These are phyloP conservation scores for Plectosphaerella cucumerina DNA, from an alignment of 2,329 filamentous ascomycete species.

Conservation along the genomic window DNA sequence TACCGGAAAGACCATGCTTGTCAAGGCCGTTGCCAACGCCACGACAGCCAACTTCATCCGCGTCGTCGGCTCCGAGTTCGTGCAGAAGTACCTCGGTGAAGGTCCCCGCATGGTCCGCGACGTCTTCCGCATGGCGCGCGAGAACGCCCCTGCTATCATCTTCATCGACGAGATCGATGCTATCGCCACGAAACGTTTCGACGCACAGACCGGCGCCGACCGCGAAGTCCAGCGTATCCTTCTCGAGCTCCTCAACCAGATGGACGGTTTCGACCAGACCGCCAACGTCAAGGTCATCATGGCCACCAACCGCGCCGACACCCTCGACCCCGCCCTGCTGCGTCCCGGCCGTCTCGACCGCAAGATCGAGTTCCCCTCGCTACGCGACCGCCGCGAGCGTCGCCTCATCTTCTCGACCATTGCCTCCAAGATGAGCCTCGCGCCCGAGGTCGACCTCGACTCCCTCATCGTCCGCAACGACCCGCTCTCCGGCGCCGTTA, in stretches of 20 bases:
- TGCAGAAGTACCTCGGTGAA: slow-evolving; percentile 90
- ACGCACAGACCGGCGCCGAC: slow-evolving; percentile 96
- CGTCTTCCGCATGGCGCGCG: slow-evolving; percentile 97
- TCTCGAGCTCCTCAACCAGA: slow-evolving; percentile 95
- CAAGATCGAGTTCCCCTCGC: slow-evolving; percentile 98
- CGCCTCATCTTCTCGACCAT: slow-evolving; percentile 98
- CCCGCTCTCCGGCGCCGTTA: slow-evolving; percentile 89
- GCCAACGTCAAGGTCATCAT: slow-evolving; percentile 99
- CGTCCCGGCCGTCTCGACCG: slow-evolving; percentile 92
- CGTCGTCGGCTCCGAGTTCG: slow-evolving; percentile 87
- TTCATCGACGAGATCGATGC: slow-evolving; percentile 99
- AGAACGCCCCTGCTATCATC: slow-evolving; percentile 97
- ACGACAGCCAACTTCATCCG: slow-evolving; percentile 87
- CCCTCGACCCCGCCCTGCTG: slow-evolving; percentile 88
- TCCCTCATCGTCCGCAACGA: slow-evolving; percentile 96
- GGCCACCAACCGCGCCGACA: slow-evolving; percentile 98
- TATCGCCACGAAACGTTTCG: slow-evolving; percentile 98
- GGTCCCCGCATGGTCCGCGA: slow-evolving; percentile 98
- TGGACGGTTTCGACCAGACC: slow-evolving; percentile 99
- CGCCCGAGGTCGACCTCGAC: slow-evolving; percentile 94
- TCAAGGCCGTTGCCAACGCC: slow-evolving; percentile 89
- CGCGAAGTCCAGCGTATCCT: slow-evolving; percentile 98
- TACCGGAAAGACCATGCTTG: slow-evolving; percentile 82
- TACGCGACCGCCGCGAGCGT: slow-evolving; percentile 89
- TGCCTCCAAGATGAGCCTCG: slow-evolving; percentile 92